Evolutionary conservation across 805 yeast species (phyloP).

Genomic region (Candida ascalaphidarum): DNA sequence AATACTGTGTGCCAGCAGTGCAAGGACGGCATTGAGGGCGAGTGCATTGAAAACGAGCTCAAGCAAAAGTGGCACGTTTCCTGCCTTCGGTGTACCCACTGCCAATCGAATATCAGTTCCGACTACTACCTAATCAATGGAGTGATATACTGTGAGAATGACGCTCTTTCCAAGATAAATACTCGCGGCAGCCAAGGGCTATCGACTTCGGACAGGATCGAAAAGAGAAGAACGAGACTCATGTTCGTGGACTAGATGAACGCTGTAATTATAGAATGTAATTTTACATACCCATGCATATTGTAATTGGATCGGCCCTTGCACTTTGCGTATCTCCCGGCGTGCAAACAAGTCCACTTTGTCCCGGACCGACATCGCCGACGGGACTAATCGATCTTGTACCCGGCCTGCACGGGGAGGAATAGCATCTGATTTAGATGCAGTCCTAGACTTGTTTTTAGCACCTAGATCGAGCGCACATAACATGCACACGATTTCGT

Average conservation of each 20-base stretch:
- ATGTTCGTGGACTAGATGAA: conserved; percentile 26
- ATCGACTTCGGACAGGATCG: conserved; percentile 24
- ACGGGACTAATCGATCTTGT: too few species aligned
- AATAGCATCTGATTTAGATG: too few species aligned
- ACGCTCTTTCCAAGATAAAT: conserved; percentile 22
- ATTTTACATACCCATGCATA: too few species aligned
- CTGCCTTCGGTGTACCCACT: conserved; percentile 64
- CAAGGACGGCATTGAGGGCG: conserved; percentile 75
- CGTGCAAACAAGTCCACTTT: too few species aligned
- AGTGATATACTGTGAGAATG: conserved; percentile 43
- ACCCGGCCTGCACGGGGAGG: too few species aligned
- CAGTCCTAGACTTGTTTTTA: too few species aligned
- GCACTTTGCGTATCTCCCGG: too few species aligned
- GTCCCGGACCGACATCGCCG: too few species aligned
- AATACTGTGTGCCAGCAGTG: conserved; percentile 70
- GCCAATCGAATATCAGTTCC: conserved; percentile 39
- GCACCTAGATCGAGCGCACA: too few species aligned
- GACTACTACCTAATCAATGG: conserved; percentile 51
- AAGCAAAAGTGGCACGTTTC: conserved; percentile 64
- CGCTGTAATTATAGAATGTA: too few species aligned
- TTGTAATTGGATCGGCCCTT: too few species aligned
- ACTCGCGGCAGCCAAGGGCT: conserved; percentile 9
- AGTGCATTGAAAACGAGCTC: conserved; percentile 73
- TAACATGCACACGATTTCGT: too few species aligned
- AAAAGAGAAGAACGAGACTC: conserved; percentile 35